These are phyloP conservation scores for Aspergillus bridgeri DNA, from an alignment of 495 filamentous ascomycete genomes.

Conservation along the genomic window DNA sequence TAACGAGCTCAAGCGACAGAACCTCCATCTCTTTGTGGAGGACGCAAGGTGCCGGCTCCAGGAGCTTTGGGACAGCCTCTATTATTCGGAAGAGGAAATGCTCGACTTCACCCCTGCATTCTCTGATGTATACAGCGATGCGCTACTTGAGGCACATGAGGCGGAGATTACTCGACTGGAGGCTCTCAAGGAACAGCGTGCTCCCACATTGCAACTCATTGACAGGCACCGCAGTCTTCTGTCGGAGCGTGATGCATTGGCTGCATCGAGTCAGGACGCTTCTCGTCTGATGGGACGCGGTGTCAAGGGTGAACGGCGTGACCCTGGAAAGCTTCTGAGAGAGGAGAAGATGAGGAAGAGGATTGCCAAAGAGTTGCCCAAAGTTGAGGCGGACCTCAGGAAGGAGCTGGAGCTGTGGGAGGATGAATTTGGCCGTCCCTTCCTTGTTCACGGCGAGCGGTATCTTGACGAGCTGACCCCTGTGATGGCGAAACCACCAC, in stretches of 20 bases:
- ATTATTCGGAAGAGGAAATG: slow-evolving; percentile 97
- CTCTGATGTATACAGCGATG: slow-evolving; percentile 77
- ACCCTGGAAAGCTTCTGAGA: slow-evolving; percentile 88
- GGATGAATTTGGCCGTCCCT: slow-evolving; percentile 88
- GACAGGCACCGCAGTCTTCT: slow-evolving; percentile 81
- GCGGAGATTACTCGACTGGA: slow-evolving; percentile 81
- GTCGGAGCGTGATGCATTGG: slow-evolving; percentile 81
- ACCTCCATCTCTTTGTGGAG: slow-evolving; percentile 91
- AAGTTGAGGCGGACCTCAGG: slow-evolving; percentile 76
- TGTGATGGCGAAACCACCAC: slow-evolving; percentile 56
- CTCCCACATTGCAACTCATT: slow-evolving; percentile 75
- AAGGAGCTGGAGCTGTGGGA: slow-evolving; percentile 85
- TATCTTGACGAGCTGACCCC: slow-evolving; percentile 77
- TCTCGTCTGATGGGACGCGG: slow-evolving; percentile 87
- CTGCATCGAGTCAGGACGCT: slow-evolving; percentile 86
- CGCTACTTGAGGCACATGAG: slow-evolving; percentile 85
- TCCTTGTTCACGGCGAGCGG: slow-evolving; percentile 84
- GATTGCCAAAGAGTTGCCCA: slow-evolving; percentile 92
- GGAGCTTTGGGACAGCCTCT: slow-evolving; percentile 90
- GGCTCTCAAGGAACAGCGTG: slow-evolving; percentile 79
- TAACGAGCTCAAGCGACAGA: slow-evolving; percentile 90
- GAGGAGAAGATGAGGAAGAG: slow-evolving; percentile 99
- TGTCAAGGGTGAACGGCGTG: slow-evolving; percentile 83
- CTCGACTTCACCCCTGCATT: slow-evolving; percentile 94
- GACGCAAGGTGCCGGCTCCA: slow-evolving; percentile 86